Evolutionary conservation across 805 yeast genomes (phyloP).

Genomic region (Yamadazyma kitorensis): DNA sequence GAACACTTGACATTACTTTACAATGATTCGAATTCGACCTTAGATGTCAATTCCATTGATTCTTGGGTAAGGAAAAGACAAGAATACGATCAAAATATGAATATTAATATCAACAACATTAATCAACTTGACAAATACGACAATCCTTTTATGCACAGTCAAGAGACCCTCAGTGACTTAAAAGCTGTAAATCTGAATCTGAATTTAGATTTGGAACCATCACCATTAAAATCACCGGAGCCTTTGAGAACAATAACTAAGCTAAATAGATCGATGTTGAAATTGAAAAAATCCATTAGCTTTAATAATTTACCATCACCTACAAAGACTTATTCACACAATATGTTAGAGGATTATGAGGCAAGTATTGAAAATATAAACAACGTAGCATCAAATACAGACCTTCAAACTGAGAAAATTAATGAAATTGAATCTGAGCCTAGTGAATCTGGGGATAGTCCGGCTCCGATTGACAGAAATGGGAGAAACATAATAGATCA

Average conservation of each 20-base stretch:
- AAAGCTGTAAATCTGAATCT: slow-evolving; percentile 4
- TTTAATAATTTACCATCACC: slow-evolving; percentile 12
- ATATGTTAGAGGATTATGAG: slow-evolving; percentile 11
- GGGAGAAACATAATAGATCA: neutral
- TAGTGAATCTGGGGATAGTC: too few species aligned
- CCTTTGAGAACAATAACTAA: slow-evolving; percentile 13
- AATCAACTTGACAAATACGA: too few species aligned
- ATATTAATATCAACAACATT: slow-evolving; percentile 8
- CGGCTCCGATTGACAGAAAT: neutral
- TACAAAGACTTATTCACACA: slow-evolving; percentile 3
- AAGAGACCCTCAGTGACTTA: slow-evolving; percentile 10
- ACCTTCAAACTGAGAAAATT: too few species aligned
- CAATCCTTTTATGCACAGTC: slow-evolving; percentile 20
- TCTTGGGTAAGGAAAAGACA: slow-evolving; percentile 54
- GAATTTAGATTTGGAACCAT: neutral
- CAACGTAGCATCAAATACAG: neutral
- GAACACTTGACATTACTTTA: slow-evolving; percentile 5
- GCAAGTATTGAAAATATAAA: slow-evolving; percentile 9
- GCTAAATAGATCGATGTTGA: slow-evolving; percentile 13
- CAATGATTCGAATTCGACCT: slow-evolving; percentile 34
- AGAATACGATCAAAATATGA: slow-evolving; percentile 44
- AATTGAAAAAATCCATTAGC: slow-evolving; percentile 15
- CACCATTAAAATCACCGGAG: slow-evolving; percentile 7
- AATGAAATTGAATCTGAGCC: neutral
- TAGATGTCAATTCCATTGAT: slow-evolving; percentile 48